Conservation (phyloP, 2,329 filamentous ascomycete species). For the Nemania diffusa region DNA sequence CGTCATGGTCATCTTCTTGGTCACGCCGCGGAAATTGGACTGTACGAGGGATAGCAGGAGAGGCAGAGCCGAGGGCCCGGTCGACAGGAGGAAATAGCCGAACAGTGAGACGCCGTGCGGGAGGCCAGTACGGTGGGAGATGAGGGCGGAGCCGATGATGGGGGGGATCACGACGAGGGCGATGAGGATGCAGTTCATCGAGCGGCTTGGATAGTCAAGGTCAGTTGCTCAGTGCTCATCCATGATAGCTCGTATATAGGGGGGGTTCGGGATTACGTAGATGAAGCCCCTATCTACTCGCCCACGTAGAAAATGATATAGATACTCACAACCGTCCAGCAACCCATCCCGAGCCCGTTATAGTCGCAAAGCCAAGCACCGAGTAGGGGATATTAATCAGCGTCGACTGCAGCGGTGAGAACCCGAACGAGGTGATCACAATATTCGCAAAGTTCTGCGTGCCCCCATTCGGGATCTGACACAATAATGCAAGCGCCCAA, state of each 20-base stretch:
- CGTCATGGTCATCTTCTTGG: constrained; percentile 70
- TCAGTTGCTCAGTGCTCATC: background rate
- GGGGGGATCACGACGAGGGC: constrained; percentile 61
- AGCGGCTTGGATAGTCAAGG: constrained; percentile 47
- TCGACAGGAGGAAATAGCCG: constrained; percentile 67
- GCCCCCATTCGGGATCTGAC: constrained; percentile 71
- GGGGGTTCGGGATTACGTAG: background rate
- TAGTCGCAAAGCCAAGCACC: constrained; percentile 59
- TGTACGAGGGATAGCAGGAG: constrained; percentile 66
- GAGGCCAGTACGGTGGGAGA: constrained; percentile 58
- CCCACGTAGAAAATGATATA: background rate
- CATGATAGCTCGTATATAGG: background rate
- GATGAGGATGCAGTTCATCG: constrained; percentile 63
- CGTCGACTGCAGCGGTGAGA: constrained; percentile 63
- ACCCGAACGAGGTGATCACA: constrained; percentile 66
- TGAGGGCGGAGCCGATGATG: constrained; percentile 63
- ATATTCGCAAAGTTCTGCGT: constrained; percentile 69
- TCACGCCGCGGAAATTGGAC: constrained; percentile 66
- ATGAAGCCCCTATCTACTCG: background rate
- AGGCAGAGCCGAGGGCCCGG: constrained; percentile 64
- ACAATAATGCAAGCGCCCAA: constrained; percentile 62
- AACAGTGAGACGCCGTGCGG: constrained; percentile 60
- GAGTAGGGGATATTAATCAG: constrained; percentile 70
- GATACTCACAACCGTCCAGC: constrained; percentile 56
- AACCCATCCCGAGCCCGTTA: constrained; percentile 61